Percentiles rank a stretch among this genome's conserved stretches.
Evolutionary conservation across 2,329 filamentous ascomycete species (phyloP).

Genomic region (Penicillium concentricum): DNA sequence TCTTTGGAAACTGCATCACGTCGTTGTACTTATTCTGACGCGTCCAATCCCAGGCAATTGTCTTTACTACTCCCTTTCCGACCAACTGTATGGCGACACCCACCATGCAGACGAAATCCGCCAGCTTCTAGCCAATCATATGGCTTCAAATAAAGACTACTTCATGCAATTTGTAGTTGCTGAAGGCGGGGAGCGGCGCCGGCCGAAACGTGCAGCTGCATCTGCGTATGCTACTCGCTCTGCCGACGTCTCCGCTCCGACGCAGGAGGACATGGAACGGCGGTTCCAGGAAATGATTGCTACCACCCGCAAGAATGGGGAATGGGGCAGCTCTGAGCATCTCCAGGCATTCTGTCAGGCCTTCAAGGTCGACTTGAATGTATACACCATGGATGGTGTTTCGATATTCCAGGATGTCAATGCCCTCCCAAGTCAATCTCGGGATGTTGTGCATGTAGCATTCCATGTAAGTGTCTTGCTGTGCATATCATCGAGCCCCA

Average conservation of each 20-base stretch:
- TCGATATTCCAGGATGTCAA: slow-evolving; percentile 48
- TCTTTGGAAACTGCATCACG: background rate
- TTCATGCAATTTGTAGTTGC: slow-evolving; percentile 64
- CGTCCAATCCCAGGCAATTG: slow-evolving; percentile 59
- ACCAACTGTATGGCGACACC: slow-evolving; percentile 64
- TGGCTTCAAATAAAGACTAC: slow-evolving; percentile 59
- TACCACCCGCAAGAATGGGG: slow-evolving; percentile 59
- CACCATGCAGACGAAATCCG: slow-evolving; percentile 60
- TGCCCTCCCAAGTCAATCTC: slow-evolving; percentile 36
- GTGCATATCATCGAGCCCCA: slow-evolving; percentile 1
- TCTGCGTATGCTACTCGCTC: slow-evolving; percentile 48
- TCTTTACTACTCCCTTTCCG: slow-evolving; percentile 66
- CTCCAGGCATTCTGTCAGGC: slow-evolving; percentile 64
- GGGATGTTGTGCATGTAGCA: slow-evolving; percentile 56
- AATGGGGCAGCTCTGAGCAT: slow-evolving; percentile 67
- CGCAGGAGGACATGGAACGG: slow-evolving; percentile 56
- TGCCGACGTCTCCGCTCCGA: slow-evolving; percentile 43
- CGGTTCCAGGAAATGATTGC: slow-evolving; percentile 59
- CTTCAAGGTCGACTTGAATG: slow-evolving; percentile 61
- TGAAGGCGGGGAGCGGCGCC: slow-evolving; percentile 57
- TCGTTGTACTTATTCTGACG: slow-evolving; percentile 20
- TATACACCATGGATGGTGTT: slow-evolving; percentile 51
- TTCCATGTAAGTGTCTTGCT: slow-evolving; percentile 55
- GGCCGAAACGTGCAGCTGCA: slow-evolving; percentile 53
- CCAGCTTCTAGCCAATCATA: slow-evolving; percentile 59